These are phyloP conservation scores for Blumeria graminis DNA, from an alignment of 2,329 filamentous ascomycete species.

Conservation along the genomic window DNA sequence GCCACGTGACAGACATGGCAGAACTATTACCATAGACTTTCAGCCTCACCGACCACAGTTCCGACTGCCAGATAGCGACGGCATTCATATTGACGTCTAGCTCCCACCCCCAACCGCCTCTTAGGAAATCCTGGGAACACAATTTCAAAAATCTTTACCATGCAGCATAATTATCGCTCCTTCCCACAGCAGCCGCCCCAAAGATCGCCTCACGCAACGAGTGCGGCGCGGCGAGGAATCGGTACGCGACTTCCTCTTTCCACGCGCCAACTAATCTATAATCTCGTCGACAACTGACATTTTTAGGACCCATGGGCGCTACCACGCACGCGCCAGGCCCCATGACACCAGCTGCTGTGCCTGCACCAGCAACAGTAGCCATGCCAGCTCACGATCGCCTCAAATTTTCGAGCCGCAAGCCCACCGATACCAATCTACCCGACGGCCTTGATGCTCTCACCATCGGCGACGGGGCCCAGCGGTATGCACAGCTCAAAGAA, in stretches of 20 bases:
- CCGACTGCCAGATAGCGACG: too few relatives aligned
- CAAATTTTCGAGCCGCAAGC: constrained; percentile 65
- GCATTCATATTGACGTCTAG: too few relatives aligned
- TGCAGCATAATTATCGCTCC: constrained; percentile 14
- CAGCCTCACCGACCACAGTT: too few relatives aligned
- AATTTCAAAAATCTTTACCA: constrained; percentile 1
- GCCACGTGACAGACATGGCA: too few relatives aligned
- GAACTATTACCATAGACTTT: too few relatives aligned
- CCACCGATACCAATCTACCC: constrained; percentile 84
- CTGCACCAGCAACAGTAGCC: constrained; percentile 27
- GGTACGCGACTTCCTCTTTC: constrained; percentile 10
- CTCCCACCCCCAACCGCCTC: too few relatives aligned
- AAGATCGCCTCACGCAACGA: constrained; percentile 12
- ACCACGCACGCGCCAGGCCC: constrained; percentile 16
- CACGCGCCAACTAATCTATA: constrained; percentile 7
- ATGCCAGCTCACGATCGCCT: constrained; percentile 38
- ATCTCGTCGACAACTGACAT: neutral
- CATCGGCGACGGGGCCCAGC: constrained; percentile 56
- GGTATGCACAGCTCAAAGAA: constrained; percentile 67
- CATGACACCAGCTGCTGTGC: constrained; percentile 30
- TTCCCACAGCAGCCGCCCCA: constrained; percentile 10
- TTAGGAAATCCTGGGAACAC: too few relatives aligned
- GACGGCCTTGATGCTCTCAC: constrained; percentile 68
- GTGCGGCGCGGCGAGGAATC: constrained; percentile 14
- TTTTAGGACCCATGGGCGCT: constrained; percentile 13